Base-by-base conservation (phyloP, 306 rosid species). In the Hippophae tibetana region DNA sequence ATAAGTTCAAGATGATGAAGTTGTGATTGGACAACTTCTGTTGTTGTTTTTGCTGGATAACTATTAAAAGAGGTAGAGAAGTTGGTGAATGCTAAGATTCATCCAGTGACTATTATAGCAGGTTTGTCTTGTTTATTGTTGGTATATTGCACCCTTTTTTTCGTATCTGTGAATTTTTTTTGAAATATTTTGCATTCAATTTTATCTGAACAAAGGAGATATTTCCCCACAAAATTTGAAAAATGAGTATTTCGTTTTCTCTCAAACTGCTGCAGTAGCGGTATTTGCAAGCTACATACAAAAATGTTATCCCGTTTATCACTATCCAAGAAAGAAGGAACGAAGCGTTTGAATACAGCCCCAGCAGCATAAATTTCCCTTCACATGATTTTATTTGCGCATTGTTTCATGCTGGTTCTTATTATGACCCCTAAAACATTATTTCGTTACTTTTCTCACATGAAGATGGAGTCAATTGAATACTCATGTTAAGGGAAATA, bases 1-100 rank as follows among this genome's bases (percentile, higher is more conserved):
- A 61, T 88, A 93, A 86, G 99, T 88, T 67, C 99, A 93, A 84
- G 99, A 93, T 68, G 99, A 93, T 72, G 99, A 93, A 76, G 99
- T 93, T 77, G 99, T 52, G 97, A 88, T 64, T 97, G 99, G 63
- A 93, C 99, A 56, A 93, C 99, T 60, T 93, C 99, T 46, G 99
- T 93, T 73, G 99, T 93, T 77, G 97, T 93, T 49, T 72, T 93
- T 79, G 99, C 99, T 47, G 99, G 99, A 41, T 97, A 93, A 69
- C 97, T 93, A 52, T 69, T 93, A 58, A 76, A 88, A 73, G 96
- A 93, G 74, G 97, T 97, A 38, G 99, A 93, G 77, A 93, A 88
- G 81, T 84, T 93, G 67, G 90, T 93, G 49, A 87, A 89, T 40
- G 72, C 80, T 41, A 92, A 92, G 79, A 86, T 92, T 73, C 99